These are phyloP conservation scores for Cryptosporidium canis DNA, from an alignment of 169 alveolate genomes.

Conservation along the genomic window DNA sequence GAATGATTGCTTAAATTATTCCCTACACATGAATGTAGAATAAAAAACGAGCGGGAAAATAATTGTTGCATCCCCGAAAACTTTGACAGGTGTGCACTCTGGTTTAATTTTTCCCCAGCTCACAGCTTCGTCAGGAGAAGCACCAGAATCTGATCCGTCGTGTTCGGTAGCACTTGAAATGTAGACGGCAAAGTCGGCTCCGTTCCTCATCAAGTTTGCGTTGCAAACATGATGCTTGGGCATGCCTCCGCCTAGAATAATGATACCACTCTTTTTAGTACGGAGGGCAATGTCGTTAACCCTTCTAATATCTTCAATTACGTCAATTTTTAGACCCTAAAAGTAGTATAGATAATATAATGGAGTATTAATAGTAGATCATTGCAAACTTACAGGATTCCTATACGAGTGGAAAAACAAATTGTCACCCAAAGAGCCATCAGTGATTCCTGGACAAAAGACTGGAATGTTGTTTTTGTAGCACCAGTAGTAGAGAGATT, in stretches of 20 bases:
- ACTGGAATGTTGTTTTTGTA: constrained; percentile 97
- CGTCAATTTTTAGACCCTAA: constrained; percentile 93
- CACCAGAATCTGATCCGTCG: constrained; percentile 99
- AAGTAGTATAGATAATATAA: background rate
- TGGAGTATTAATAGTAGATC: background rate
- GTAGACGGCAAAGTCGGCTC: constrained; percentile 99
- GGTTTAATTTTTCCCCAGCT: constrained; percentile 99
- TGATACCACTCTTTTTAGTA: constrained; percentile 94
- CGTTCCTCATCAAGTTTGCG: constrained; percentile 99
- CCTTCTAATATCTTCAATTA: constrained; percentile 92
- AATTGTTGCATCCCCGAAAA: constrained; percentile 94
- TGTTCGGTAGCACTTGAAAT: constrained; percentile 95
- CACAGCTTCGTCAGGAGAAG: constrained; percentile 99
- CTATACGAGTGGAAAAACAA: constrained; percentile 82
- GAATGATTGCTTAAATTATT: background rate
- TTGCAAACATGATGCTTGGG: constrained; percentile 99
- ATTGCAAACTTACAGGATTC: constrained; percentile 60
- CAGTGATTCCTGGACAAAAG: constrained; percentile 99
- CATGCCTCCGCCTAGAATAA: constrained; percentile 98
- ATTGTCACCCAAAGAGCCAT: constrained; percentile 99
- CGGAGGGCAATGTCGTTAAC: constrained; percentile 93
- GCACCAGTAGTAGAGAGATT: constrained; percentile 97
- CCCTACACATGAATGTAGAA: constrained; percentile 23
- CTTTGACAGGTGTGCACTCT: constrained; percentile 94
- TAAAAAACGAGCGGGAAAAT: constrained; percentile 90